Percentiles rank a stretch among this genome's conserved stretches.
Evolutionary conservation across 306 rosid species (phyloP).

Genomic region (Vigna radiata): DNA sequence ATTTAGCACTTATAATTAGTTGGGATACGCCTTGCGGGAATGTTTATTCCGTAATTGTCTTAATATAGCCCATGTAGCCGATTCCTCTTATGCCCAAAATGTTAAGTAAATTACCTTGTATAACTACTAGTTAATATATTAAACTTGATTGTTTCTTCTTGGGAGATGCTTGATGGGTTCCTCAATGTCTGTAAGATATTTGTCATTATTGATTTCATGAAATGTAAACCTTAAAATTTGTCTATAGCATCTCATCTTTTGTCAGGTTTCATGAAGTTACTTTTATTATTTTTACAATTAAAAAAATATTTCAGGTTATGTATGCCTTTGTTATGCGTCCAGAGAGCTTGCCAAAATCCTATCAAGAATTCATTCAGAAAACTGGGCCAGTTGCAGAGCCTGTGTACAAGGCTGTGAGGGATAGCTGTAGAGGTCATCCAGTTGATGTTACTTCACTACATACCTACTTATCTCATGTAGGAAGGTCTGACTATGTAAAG

Average conservation of each 20-base stretch:
- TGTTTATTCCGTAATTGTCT: neutral
- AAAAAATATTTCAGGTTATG: constrained; percentile 74
- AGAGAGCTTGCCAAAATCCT: constrained; percentile 93
- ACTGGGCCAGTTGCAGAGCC: constrained; percentile 96
- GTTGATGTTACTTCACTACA: constrained; percentile 79
- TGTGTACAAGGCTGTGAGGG: constrained; percentile 94
- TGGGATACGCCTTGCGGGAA: neutral
- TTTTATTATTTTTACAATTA: constrained; percentile 28
- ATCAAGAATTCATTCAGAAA: constrained; percentile 91
- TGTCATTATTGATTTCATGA: constrained; percentile 13
- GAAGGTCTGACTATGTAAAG: constrained; percentile 59
- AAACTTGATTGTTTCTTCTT: constrained; percentile 6
- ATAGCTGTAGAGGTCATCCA: constrained; percentile 79
- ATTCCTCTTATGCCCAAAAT: neutral
- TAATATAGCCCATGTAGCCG: neutral
- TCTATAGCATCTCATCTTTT: constrained; percentile 19
- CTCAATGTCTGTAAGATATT: constrained; percentile 22
- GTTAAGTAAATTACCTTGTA: constrained; percentile 12
- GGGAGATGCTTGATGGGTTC: constrained; percentile 25
- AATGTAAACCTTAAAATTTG: neutral
- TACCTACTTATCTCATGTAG: constrained; percentile 64
- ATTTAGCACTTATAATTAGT: neutral
- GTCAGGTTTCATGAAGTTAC: constrained; percentile 15
- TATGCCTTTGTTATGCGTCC: constrained; percentile 98
- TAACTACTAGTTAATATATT: neutral